Evolutionary conservation across 257 asterid genomes (phyloP), one percentile per base, ranked within the genome.

Genomic region (Fraxinus excelsior): DNA sequence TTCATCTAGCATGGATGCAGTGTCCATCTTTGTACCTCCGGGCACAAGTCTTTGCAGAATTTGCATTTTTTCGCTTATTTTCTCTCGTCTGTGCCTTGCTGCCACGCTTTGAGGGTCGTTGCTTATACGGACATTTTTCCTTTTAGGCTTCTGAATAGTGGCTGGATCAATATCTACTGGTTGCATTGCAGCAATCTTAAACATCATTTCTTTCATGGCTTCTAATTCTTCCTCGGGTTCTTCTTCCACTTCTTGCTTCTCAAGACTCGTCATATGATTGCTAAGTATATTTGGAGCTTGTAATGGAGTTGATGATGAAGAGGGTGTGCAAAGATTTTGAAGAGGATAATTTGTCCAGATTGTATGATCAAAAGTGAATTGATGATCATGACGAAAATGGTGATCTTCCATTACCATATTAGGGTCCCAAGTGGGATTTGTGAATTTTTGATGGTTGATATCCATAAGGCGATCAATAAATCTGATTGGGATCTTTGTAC

Each of bases 51-150:
- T 83, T 58, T 94, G 98, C 56, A 94, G 80, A 29, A 92, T 90
- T 28, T 97, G 78, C 11, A 92, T 87, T 77, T 84, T 94, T 80
- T 94, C 98, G 44, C 98, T 94, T 14, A 94, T 94, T 79, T 91
- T 80, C 86, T 94, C 98, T 0, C 98, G 91, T 64, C 98, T 92
- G 73, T 86, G 97, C 2, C 98, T 85, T 31, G 98, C 98, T 1
- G 98, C 98, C 2, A 94, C 91, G 76, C 97, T 94, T 34, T 94
- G 98, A 0, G 98, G 98, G 79, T 94, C 98, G 16, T 94, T 92
- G 78, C 98, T 94, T 70, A 94, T 94, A 23, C 96, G 87, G 4
- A 92, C 97, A 77, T 92, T 90, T 8, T 96, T 82, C 58, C 97
- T 83, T 37, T 88, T 78, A 0, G 98, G 96, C 81, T 84, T 88